These are phyloP conservation scores for Ruellia speciosa DNA, from an alignment of 305 asterid genomes.

Conservation along the genomic window DNA sequence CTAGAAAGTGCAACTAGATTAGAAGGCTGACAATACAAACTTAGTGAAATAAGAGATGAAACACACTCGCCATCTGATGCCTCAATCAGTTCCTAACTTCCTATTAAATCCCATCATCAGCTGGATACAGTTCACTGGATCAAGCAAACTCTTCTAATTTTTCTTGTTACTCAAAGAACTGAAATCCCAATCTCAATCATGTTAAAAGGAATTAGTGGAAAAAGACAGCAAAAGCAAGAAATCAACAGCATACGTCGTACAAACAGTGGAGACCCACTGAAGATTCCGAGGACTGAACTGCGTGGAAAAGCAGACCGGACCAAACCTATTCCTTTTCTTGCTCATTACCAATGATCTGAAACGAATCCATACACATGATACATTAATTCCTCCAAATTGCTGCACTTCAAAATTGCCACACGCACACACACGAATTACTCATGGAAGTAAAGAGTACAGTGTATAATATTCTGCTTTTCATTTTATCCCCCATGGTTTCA, in stretches of 20 bases:
- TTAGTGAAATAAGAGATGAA: no score
- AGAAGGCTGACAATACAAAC: background rate
- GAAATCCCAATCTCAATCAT: background rate
- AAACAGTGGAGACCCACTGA: conserved; percentile 62
- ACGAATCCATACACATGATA: conserved; percentile 4
- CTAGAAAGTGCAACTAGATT: background rate
- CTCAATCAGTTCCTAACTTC: background rate
- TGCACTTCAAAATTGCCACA: no score
- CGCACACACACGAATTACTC: background rate
- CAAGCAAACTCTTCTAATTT: background rate
- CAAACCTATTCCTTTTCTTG: conserved; percentile 33
- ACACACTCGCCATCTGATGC: background rate
- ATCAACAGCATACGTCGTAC: conserved; percentile 45
- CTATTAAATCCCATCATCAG: background rate
- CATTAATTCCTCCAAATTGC: no score
- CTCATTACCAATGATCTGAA: conserved; percentile 42
- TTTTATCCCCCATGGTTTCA: no score
- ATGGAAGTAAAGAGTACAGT: background rate
- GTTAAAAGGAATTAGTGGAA: background rate
- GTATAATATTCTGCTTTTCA: background rate
- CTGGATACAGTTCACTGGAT: background rate
- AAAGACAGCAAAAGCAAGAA: background rate
- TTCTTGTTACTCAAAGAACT: background rate
- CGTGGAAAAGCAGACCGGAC: conserved; percentile 55
- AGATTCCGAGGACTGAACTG: conserved; percentile 53